Evolutionary conservation across 2,329 filamentous ascomycete species (phyloP).

Genomic region (Cladosporium sphaerospermum): DNA sequence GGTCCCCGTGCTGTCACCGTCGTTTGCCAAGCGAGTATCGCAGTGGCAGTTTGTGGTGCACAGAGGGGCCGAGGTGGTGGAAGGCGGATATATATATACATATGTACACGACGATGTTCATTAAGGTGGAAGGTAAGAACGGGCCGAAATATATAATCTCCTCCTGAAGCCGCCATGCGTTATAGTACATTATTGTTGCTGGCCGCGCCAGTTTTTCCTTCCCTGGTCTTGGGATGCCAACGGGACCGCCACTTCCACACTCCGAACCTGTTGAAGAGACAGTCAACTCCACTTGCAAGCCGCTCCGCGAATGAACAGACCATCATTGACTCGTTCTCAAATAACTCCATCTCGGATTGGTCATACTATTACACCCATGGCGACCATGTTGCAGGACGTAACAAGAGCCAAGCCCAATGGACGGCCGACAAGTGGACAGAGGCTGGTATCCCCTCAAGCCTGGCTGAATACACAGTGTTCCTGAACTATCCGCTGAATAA

Average conservation of each 20-base stretch:
- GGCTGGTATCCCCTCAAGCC: constrained; percentile 37
- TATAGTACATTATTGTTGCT: not conserved
- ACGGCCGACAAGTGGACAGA: constrained; percentile 41
- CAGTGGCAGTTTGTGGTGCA: not conserved
- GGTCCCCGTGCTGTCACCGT: not conserved
- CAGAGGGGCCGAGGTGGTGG: not conserved
- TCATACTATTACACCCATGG: constrained; percentile 37
- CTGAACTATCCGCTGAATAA: constrained; percentile 42
- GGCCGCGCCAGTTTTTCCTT: not conserved
- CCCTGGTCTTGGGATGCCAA: constrained; percentile 7
- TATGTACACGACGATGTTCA: not conserved
- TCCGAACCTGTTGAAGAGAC: constrained; percentile 4
- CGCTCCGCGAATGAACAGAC: constrained; percentile 34
- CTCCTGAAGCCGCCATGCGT: not conserved
- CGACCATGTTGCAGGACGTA: constrained; percentile 41
- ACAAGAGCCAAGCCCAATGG: constrained; percentile 42
- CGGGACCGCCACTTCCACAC: constrained; percentile 12
- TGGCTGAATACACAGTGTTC: constrained; percentile 35
- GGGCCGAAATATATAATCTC: not conserved
- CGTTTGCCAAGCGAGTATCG: constrained; percentile 4
- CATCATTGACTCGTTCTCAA: constrained; percentile 37
- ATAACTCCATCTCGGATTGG: constrained; percentile 29
- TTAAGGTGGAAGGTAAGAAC: not conserved
- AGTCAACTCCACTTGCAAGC: constrained; percentile 12
- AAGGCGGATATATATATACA: not conserved